Percentiles rank a stretch among this genome's conserved stretches.
phyloP scores from a whole-genome alignment of 139 green algal species.

The Picochlorum sp. region DNA sequence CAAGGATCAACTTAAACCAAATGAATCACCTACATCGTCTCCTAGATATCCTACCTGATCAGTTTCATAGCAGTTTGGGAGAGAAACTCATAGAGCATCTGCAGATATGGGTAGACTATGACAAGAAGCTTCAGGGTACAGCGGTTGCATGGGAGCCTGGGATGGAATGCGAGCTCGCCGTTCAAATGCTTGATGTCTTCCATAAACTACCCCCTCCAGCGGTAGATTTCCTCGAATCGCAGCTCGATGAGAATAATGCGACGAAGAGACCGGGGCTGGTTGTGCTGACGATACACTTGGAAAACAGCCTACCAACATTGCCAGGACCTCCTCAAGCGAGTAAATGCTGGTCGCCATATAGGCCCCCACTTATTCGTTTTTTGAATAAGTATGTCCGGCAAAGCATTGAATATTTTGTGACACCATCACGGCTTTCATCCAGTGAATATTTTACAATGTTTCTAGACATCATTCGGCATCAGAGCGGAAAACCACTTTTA shows the following conservation, averaged over 20 bases:
- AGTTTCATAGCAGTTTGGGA: constrained; percentile 91
- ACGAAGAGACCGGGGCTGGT: constrained; percentile 64
- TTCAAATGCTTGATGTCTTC: constrained; percentile 89
- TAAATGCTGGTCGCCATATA: constrained; percentile 72
- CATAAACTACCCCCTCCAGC: constrained; percentile 81
- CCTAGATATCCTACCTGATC: constrained; percentile 27
- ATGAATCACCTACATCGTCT: constrained; percentile 48
- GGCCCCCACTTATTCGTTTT: constrained; percentile 74
- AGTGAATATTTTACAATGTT: constrained; percentile 71
- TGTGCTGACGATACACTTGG: constrained; percentile 86
- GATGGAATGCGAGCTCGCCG: constrained; percentile 79
- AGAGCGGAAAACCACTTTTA: constrained; percentile 53
- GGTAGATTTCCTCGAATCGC: constrained; percentile 79
- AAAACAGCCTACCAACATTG: constrained; percentile 57
- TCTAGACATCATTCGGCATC: constrained; percentile 67
- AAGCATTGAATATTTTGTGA: constrained; percentile 57
- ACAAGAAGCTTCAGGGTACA: constrained; percentile 3
- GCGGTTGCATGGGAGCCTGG: constrained; percentile 40
- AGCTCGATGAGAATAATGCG: constrained; percentile 12
- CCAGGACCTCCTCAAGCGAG: constrained; percentile 36
- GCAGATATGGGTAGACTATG: constrained; percentile 67
- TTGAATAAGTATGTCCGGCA: constrained; percentile 68
- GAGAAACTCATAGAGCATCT: constrained; percentile 94
- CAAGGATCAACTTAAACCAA: constrained; percentile 58
- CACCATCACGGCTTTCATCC: constrained; percentile 41